These are phyloP conservation scores for Barnettozyma vustinii DNA, from an alignment of 805 yeast species.

Conservation along the genomic window DNA sequence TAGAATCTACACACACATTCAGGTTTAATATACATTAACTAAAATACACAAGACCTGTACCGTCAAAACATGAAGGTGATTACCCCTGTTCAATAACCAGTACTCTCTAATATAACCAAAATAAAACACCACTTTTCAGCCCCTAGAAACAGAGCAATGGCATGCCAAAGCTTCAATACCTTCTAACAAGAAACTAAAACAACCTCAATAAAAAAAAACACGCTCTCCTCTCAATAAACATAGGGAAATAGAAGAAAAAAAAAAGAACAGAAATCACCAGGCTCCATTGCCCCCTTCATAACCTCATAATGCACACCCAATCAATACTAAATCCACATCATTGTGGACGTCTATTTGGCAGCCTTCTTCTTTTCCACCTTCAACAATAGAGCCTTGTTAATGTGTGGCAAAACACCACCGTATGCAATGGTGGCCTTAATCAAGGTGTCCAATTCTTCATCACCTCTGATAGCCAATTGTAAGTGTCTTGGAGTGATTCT, in stretches of 20 bases:
- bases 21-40: constrained; percentile 8
- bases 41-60: constrained; percentile 7
- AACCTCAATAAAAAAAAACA: neutral
- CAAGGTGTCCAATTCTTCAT: constrained; percentile 92
- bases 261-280: constrained; percentile 2
- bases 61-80: neutral
- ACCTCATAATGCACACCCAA: neutral
- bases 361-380: constrained; percentile 19
- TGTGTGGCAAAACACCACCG: constrained; percentile 99
- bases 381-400: constrained; percentile 28
- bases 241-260: neutral
- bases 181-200: neutral
- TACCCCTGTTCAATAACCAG: neutral
- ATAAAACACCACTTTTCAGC: neutral
- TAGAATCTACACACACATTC: neutral
- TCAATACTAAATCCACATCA: neutral
- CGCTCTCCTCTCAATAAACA: neutral
- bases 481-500: constrained; percentile 98
- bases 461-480: constrained; percentile 95
- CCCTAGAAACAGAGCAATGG: neutral
- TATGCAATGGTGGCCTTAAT: constrained; percentile 93
- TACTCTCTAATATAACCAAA: neutral
- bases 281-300: neutral
- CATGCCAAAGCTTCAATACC: neutral
- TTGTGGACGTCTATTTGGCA: constrained; percentile 7